Conservation (phyloP, 257 asterid species). For the Solanum dulcamara region DNA sequence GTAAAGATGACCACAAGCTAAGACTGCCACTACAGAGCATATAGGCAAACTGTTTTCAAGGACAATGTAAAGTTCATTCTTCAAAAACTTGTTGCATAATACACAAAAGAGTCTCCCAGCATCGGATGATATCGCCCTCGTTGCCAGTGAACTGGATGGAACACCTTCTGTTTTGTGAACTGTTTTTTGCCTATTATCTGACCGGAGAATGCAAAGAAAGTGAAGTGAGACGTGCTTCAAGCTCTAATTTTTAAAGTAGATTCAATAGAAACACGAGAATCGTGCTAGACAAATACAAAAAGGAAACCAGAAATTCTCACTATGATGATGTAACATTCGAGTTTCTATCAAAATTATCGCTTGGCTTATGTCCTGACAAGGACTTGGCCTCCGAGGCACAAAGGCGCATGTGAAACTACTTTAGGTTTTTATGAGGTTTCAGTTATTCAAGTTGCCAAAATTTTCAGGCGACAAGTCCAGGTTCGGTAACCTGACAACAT, state of each 20-base stretch:
- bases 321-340: not conserved
- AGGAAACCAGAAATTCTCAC: not conserved
- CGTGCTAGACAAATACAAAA: not conserved
- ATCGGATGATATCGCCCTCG: slow-evolving; percentile 23
- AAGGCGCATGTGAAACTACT: not conserved
- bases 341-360: not conserved
- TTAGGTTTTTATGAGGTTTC: not conserved
- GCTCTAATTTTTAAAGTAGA: not conserved
- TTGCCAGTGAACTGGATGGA: not conserved
- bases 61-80: slow-evolving; percentile 32
- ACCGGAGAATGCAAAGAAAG: not conserved
- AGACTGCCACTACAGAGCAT: slow-evolving; percentile 62
- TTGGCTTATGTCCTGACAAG: not conserved
- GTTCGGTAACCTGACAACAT: too few species aligned
- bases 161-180: not conserved
- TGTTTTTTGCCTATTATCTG: not conserved
- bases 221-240: not conserved
- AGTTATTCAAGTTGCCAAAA: not conserved
- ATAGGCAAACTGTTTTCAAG: slow-evolving; percentile 34
- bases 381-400: not conserved
- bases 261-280: not conserved
- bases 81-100: slow-evolving; percentile 56
- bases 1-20: slow-evolving; percentile 76
- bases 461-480: not conserved
- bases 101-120: slow-evolving; percentile 43